Evolutionary conservation across 2,329 filamentous ascomycete genomes (phyloP).

Genomic region (Harringtonia aguacate): DNA sequence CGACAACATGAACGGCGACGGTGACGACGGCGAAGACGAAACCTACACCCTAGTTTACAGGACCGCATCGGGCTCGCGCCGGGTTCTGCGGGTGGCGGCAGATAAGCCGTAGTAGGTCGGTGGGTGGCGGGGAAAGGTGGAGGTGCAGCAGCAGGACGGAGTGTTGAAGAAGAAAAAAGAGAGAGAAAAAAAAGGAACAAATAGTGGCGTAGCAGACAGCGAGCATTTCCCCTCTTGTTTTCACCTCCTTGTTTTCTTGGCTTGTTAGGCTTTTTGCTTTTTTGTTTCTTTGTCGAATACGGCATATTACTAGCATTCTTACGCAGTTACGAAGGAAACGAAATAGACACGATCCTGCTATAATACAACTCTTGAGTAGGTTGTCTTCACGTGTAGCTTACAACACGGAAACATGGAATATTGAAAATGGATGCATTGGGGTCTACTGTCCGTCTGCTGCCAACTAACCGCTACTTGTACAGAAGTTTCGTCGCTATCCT

Average conservation of each 20-base stretch:
- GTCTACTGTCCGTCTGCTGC: not conserved
- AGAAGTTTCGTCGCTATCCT: not conserved
- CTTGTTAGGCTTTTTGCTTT: too few species aligned
- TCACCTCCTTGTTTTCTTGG: too few species aligned
- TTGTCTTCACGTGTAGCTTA: too few species aligned
- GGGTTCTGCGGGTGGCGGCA: slow-evolving; percentile 1
- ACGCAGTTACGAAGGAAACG: too few species aligned
- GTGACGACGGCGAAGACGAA: not conserved
- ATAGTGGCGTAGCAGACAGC: too few species aligned
- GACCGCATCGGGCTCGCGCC: slow-evolving; percentile 9
- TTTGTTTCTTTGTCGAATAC: too few species aligned
- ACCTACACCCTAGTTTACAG: slow-evolving; percentile 10
- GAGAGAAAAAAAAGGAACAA: not conserved
- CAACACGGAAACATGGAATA: too few species aligned
- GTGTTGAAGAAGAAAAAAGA: not conserved
- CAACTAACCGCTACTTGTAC: not conserved
- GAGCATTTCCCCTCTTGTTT: too few species aligned
- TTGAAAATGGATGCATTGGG: not conserved
- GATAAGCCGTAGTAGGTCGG: slow-evolving; percentile 26
- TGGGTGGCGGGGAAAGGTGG: slow-evolving; percentile 38
- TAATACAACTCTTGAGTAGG: too few species aligned
- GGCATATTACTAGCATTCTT: too few species aligned
- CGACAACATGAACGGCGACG: not conserved
- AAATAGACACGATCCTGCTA: too few species aligned
- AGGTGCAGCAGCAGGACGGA: too few species aligned